Percentiles rank a stretch among this genome's conserved stretches.
Conservation (phyloP, 106 monocot species). For the Xerophyta viscosa region DNA sequence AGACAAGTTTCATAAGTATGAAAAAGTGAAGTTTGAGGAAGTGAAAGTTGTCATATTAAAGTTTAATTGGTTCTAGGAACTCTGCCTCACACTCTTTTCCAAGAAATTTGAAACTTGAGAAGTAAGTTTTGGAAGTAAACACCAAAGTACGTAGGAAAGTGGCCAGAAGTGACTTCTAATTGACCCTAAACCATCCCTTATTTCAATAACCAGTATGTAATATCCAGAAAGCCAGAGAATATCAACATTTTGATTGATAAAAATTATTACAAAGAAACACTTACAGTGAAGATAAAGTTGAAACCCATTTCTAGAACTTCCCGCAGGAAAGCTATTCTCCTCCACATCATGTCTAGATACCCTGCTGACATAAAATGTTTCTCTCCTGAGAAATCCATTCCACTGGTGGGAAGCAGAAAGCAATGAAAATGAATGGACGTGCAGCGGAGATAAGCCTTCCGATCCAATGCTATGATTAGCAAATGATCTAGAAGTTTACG, state of each 20-base stretch:
- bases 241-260: neutral
- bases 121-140: too few relatives aligned
- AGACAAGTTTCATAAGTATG: too few relatives aligned
- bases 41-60: too few relatives aligned
- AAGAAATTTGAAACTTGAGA: too few relatives aligned
- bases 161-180: too few relatives aligned
- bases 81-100: too few relatives aligned
- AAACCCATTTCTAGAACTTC: conserved; percentile 54
- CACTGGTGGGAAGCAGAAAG: conserved; percentile 36
- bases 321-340: conserved; percentile 51
- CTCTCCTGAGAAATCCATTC: conserved; percentile 55
- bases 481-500: conserved; percentile 44
- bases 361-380: conserved; percentile 56
- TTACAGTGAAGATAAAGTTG: conserved; percentile 75
- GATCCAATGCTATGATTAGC: conserved; percentile 52
- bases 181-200: too few relatives aligned
- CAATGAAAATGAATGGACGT: conserved; percentile 42
- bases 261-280: neutral
- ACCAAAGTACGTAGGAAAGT: too few relatives aligned
- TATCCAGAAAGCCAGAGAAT: too few relatives aligned
- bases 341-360: conserved; percentile 72
- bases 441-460: conserved; percentile 42
- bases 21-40: too few relatives aligned
- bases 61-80: too few relatives aligned
- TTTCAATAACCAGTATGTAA: too few relatives aligned